phyloP scores from a whole-genome alignment of 345 rosid species.

The Eucalyptus sideroxylon region DNA sequence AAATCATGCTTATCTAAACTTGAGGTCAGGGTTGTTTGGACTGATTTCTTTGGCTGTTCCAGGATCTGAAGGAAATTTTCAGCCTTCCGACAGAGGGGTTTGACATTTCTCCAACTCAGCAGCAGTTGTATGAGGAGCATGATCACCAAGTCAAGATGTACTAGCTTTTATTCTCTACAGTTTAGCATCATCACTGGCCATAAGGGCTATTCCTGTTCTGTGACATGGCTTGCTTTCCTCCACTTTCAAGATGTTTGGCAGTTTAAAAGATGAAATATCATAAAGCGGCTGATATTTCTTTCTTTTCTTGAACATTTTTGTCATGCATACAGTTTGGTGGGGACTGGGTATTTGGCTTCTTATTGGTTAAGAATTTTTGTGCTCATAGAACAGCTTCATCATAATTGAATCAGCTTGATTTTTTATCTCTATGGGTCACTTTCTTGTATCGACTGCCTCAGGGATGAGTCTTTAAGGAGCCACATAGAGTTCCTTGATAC shows the following conservation, averaged over 20 bases:
- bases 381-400: neutral
- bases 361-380: neutral
- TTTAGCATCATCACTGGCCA: neutral
- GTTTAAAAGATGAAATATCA: neutral
- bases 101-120: constrained; percentile 78
- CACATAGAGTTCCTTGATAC: constrained; percentile 69
- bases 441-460: neutral
- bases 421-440: neutral
- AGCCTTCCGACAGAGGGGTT: constrained; percentile 88
- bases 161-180: neutral
- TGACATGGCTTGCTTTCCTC: neutral
- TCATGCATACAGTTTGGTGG: neutral
- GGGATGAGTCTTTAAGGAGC: constrained; percentile 53
- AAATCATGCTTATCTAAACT: neutral
- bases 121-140: constrained; percentile 86
- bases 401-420: neutral
- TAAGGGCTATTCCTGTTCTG: neutral
- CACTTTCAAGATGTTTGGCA: neutral
- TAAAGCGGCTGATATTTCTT: neutral
- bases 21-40: neutral
- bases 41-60: neutral
- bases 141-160: constrained; percentile 69
- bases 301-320: neutral
- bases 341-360: neutral
- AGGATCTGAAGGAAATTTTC: constrained; percentile 90